Percentiles rank a stretch among this genome's conserved stretches.
Evolutionary conservation across 768 basidiomycete genomes (phyloP).

Genomic region (Trametes cinnabarina): DNA sequence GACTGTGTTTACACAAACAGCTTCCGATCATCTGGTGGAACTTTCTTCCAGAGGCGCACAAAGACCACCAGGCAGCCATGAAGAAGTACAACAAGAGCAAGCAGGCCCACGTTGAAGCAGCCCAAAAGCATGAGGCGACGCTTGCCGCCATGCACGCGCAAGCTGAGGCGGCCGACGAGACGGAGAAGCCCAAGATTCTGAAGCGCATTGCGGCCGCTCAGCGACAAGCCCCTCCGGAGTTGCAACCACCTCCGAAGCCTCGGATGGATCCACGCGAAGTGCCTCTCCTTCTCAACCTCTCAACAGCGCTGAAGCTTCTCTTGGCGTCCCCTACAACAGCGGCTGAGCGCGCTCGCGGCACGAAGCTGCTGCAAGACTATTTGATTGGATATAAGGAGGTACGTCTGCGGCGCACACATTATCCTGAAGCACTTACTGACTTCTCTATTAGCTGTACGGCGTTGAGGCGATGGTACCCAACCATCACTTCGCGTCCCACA

Average conservation of each 20-base stretch:
- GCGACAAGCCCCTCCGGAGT: not conserved
- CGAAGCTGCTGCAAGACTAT: not conserved
- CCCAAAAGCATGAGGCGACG: not conserved
- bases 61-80: not conserved
- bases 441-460: constrained; percentile 27
- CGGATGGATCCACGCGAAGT: not conserved
- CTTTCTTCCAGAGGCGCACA: not conserved
- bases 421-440: not conserved
- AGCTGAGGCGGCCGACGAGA: not conserved
- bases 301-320: not conserved
- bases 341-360: not conserved
- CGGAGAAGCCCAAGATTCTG: not conserved
- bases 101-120: not conserved
- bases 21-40: not conserved
- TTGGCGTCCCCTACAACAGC: not conserved
- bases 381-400: not conserved
- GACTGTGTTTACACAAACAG: not conserved
- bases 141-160: not conserved
- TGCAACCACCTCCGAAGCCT: not conserved
- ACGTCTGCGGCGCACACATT: not conserved
- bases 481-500: constrained; percentile 31
- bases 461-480: constrained; percentile 29
- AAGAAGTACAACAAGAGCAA: not conserved
- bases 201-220: not conserved
- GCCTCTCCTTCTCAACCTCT: not conserved